Conservation (phyloP, 306 rosid species). For the Fragaria vesca region DNA sequence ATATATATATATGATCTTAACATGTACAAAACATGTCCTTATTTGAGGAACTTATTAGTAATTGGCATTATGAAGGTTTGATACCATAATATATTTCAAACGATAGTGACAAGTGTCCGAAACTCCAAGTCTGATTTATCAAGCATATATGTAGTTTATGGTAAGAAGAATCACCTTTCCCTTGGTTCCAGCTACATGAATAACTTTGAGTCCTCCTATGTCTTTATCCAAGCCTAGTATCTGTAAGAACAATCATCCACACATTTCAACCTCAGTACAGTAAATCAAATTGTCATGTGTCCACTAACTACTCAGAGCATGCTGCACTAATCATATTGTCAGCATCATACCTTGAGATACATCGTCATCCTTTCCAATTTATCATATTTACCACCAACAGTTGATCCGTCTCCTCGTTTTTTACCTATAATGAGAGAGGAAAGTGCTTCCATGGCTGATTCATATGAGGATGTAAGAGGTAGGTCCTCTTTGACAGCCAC, state of each 20-base stretch:
- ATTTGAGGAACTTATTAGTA: neutral
- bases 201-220: constrained; percentile 55
- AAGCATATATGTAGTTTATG: neutral
- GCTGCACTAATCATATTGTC: neutral
- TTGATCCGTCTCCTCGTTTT: constrained; percentile 54
- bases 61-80: neutral
- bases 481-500: constrained; percentile 32
- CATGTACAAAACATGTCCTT: neutral
- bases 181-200: constrained; percentile 87
- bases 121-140: constrained; percentile 11
- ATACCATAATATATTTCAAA: constrained; percentile 4
- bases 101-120: neutral
- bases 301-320: neutral
- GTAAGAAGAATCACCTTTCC: constrained; percentile 58
- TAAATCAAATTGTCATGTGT: neutral
- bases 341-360: constrained; percentile 54
- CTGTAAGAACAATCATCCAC: constrained; percentile 35
- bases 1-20: no score
- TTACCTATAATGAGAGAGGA: constrained; percentile 65
- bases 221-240: constrained; percentile 61
- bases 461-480: constrained; percentile 38
- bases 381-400: constrained; percentile 25
- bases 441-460: constrained; percentile 69
- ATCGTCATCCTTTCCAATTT: constrained; percentile 51
- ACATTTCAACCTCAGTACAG: constrained; percentile 15